Percentiles rank a stretch among this genome's conserved stretches.
Evolutionary conservation across 495 filamentous ascomycete species (phyloP).

Genomic region (Cudoniella acicularis): DNA sequence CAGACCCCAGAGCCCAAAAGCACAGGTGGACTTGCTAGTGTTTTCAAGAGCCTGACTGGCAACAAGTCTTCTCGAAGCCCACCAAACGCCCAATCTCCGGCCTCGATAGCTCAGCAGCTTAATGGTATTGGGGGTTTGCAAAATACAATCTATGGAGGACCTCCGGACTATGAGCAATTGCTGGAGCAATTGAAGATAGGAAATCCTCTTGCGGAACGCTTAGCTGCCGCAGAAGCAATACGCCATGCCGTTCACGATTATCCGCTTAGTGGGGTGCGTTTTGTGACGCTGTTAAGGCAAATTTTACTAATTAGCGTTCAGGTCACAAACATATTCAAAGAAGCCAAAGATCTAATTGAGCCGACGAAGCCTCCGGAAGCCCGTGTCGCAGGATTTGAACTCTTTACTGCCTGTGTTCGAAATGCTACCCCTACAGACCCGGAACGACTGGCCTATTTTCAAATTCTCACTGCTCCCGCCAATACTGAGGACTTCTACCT

Average conservation of each 20-base stretch:
- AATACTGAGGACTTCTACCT: conserved; percentile 57
- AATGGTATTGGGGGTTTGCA: conserved; percentile 23
- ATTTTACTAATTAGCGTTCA: neutral
- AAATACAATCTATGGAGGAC: conserved; percentile 33
- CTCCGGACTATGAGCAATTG: conserved; percentile 43
- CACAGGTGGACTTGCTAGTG: conserved; percentile 47
- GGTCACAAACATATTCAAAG: conserved; percentile 51
- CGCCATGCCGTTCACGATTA: conserved; percentile 52
- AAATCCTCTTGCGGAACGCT: conserved; percentile 41
- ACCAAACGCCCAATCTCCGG: conserved; percentile 28
- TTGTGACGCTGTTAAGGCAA: neutral
- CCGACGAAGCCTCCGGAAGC: conserved; percentile 48
- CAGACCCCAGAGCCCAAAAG: conserved; percentile 44
- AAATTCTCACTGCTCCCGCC: conserved; percentile 47
- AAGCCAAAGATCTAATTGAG: conserved; percentile 61
- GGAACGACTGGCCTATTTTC: conserved; percentile 62
- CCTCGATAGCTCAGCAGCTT: conserved; percentile 29
- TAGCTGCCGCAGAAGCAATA: conserved; percentile 53
- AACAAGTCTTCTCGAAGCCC: conserved; percentile 35
- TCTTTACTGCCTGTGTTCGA: conserved; percentile 61
- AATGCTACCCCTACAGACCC: conserved; percentile 56
- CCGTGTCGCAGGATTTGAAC: conserved; percentile 55
- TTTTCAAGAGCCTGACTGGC: conserved; percentile 53
- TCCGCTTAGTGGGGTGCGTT: conserved; percentile 47
- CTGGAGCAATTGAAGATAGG: conserved; percentile 25